Base-by-base conservation (phyloP, 1,284 basidiomycete genomes). In the Rhodofomes roseus region DNA sequence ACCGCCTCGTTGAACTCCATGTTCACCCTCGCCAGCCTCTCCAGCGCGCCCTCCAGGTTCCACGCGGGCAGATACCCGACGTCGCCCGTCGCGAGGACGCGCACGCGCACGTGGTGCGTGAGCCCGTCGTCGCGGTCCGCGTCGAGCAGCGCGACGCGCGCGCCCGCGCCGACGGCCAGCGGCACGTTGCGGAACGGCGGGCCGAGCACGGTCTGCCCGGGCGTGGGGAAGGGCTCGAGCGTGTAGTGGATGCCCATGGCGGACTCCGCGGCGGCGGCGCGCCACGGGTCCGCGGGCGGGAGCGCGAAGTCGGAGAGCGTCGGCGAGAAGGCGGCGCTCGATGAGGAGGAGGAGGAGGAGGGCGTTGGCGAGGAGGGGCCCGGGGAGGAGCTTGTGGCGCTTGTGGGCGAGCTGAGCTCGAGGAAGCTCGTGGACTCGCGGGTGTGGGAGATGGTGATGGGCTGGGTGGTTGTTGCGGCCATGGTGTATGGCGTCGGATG, bases 1-100 rank as follows among this genome's bases (percentile, higher is more conserved):
- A 73, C 71, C 43, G 66, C 67, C 51, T 73, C 71, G 64, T 73
- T 73, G 59, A 69, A 66, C 54, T 64, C 64, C 62, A 70, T 73
- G 54, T 73, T 73, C 54, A 71, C 55, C 54, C 71, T 56, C 55
- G 71, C 71, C 27, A 73, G 55, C 22, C 70, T 57, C 53, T 73
- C 70, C 27, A 71, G 62, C 29, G 71, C 66, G 50, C 66, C 70
- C 62, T 73, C 71, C 5, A 68, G 56, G 59, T 68, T 69, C 70
- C 70, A 73, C 37, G 61, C 54, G 1, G 71, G 71, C 5, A 73
- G 58, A 12, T 70, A 46, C 8, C 71, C 71, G 8, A 67, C 62
- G 12, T 23, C 55, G 40, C 63, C 67, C 18, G 64, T 67, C 31
- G 63, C 46, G 14, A 68, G 41, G 16, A 67, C 59, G 22, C 66